A percentile compares a stretch with the other conserved stretches of the same genome.
Evolutionary conservation across 2,329 filamentous ascomycete genomes (phyloP).

Genomic region (Tetracladium maxilliforme): DNA sequence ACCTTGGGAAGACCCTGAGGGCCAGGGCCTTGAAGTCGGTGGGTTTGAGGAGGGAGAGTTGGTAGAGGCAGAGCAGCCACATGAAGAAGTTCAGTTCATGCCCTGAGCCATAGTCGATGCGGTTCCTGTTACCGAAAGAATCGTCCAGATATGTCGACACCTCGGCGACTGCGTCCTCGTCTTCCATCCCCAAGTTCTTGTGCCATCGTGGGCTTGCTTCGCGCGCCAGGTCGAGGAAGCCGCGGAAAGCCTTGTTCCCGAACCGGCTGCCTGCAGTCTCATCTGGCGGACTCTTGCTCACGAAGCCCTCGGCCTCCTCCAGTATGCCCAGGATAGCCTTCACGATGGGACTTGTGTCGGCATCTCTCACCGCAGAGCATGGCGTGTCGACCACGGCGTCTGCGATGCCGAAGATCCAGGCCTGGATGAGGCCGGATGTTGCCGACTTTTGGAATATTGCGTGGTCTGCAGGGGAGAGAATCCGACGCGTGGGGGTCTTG

Average conservation of each 20-base stretch:
- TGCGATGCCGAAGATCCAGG: constrained; percentile 77
- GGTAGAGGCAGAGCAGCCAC: constrained; percentile 90
- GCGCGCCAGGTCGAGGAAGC: constrained; percentile 57
- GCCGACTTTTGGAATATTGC: constrained; percentile 65
- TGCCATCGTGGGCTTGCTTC: constrained; percentile 47
- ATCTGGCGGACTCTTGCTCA: constrained; percentile 59
- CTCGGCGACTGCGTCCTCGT: constrained; percentile 46
- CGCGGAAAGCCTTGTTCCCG: constrained; percentile 82
- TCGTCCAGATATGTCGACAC: constrained; percentile 67
- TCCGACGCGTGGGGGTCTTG: constrained; percentile 57
- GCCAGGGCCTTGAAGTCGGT: constrained; percentile 61
- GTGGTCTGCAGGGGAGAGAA: constrained; percentile 70
- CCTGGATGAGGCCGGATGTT: constrained; percentile 60
- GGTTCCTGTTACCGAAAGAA: constrained; percentile 70
- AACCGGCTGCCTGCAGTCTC: constrained; percentile 84
- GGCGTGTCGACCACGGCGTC: constrained; percentile 64
- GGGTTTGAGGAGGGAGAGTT: constrained; percentile 48
- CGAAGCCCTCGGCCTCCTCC: constrained; percentile 49
- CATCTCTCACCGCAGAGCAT: constrained; percentile 44
- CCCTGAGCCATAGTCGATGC: constrained; percentile 93
- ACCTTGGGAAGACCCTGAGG: constrained; percentile 66
- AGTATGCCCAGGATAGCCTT: constrained; percentile 55
- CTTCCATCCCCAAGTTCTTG: constrained; percentile 34
- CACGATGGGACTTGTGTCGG: constrained; percentile 42
- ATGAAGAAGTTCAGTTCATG: constrained; percentile 96